Conservation (phyloP, 306 rosid species). For the Sicyos baderoa region DNA sequence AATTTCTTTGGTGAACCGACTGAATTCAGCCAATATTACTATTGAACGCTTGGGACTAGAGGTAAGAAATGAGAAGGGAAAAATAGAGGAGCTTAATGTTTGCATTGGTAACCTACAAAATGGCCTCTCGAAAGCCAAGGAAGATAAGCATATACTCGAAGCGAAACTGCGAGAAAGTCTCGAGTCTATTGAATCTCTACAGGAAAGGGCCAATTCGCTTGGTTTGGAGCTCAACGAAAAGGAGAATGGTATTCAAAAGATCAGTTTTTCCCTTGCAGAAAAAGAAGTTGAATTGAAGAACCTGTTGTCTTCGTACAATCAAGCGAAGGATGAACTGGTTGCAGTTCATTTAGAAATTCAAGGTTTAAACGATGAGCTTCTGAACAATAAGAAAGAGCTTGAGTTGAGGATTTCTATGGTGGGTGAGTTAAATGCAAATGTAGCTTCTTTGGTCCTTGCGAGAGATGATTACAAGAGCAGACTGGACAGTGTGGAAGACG, state of each 20-base stretch:
- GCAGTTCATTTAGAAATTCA: constrained; percentile 42
- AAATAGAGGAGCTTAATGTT: constrained; percentile 46
- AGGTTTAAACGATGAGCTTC: constrained; percentile 48
- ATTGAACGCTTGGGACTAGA: constrained; percentile 47
- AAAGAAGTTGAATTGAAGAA: constrained; percentile 59
- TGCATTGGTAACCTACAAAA: constrained; percentile 40
- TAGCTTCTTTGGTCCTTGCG: constrained; percentile 40
- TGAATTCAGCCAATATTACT: constrained; percentile 44
- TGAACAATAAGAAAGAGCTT: constrained; percentile 42
- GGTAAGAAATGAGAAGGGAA: constrained; percentile 48
- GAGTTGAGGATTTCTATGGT: constrained; percentile 41
- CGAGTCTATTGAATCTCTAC: constrained; percentile 26
- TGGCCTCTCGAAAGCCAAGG: constrained; percentile 27
- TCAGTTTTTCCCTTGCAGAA: constrained; percentile 50
- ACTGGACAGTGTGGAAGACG: constrained; percentile 32
- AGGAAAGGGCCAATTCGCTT: constrained; percentile 43
- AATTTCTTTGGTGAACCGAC: constrained; percentile 39
- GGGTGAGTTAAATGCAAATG: constrained; percentile 43
- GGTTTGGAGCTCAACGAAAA: constrained; percentile 48
- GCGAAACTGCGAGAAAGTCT: constrained; percentile 32
- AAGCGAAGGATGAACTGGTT: constrained; percentile 44
- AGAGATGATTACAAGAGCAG: constrained; percentile 40
- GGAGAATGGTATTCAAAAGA: constrained; percentile 42
- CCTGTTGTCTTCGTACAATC: constrained; percentile 37
- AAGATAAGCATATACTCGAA: constrained; percentile 46